A percentile compares a stretch with the other conserved stretches of the same genome.
Evolutionary conservation across 1,284 basidiomycete genomes (phyloP).

Genomic region (Bondarzewia mesenterica): DNA sequence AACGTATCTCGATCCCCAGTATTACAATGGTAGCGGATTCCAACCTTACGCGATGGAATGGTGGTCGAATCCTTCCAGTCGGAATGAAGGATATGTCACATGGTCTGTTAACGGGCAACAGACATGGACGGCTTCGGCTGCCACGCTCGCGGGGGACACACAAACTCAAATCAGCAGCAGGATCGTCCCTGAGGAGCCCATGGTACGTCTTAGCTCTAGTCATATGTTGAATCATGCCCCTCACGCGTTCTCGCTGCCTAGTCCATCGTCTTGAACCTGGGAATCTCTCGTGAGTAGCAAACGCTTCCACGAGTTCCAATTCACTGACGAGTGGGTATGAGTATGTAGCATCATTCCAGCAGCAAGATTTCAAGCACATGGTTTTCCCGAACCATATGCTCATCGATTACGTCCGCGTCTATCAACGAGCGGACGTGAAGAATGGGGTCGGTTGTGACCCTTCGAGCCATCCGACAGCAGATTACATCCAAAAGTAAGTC

Average conservation of each 20-base stretch:
- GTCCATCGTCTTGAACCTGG: conserved; percentile 72
- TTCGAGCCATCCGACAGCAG: conserved; percentile 44
- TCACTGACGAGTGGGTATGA: background rate
- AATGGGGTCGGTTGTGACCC: conserved; percentile 60
- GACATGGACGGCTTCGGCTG: conserved; percentile 61
- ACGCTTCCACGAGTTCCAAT: too few species aligned
- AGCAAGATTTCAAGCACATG: conserved; percentile 56
- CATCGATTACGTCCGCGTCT: conserved; percentile 73
- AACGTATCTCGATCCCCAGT: conserved; percentile 41
- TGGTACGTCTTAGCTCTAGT: conserved; percentile 53
- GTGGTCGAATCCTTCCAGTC: conserved; percentile 56
- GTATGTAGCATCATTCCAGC: conserved; percentile 51
- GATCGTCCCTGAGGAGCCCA: conserved; percentile 73
- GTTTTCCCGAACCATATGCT: conserved; percentile 65
- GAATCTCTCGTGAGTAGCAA: conserved; percentile 55
- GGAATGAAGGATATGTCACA: conserved; percentile 60
- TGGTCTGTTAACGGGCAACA: conserved; percentile 59
- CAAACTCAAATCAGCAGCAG: conserved; percentile 46
- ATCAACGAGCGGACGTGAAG: conserved; percentile 55
- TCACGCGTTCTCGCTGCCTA: conserved; percentile 21
- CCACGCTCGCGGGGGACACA: conserved; percentile 52
- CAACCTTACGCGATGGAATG: conserved; percentile 67
- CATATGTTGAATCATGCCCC: too few species aligned
- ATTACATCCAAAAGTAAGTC: conserved; percentile 33
- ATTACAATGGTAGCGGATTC: conserved; percentile 48